phyloP scores from a whole-genome alignment of 192 early-diverging fungal genomes.

The Helicostylum pulchrum region DNA sequence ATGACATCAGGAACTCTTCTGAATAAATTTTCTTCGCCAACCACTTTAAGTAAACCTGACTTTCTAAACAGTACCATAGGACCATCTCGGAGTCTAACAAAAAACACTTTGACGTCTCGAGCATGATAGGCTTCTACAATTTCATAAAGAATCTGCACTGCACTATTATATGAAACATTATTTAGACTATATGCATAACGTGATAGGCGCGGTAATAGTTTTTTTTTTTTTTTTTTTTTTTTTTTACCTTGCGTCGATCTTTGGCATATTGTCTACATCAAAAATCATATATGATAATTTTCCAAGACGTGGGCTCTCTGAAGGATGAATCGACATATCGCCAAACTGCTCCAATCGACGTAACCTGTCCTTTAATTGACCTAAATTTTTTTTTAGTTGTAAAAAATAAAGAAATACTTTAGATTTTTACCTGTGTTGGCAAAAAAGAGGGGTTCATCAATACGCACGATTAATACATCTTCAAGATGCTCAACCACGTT shows the following conservation, averaged over 20 bases:
- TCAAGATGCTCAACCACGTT: slow-evolving; percentile 72
- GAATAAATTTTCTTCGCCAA: slow-evolving; percentile 70
- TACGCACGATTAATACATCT: slow-evolving; percentile 81
- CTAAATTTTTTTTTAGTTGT: slow-evolving; percentile 31
- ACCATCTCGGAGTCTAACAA: slow-evolving; percentile 80
- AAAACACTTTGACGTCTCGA: slow-evolving; percentile 82
- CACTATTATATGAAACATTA: slow-evolving; percentile 15
- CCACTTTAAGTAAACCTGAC: slow-evolving; percentile 60
- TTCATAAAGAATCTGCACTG: slow-evolving; percentile 75
- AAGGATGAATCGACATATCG: slow-evolving; percentile 92
- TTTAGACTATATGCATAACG: not conserved
- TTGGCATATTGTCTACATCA: slow-evolving; percentile 86
- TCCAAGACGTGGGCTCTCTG: slow-evolving; percentile 79
- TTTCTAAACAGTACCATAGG: slow-evolving; percentile 71
- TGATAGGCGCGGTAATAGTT: not conserved
- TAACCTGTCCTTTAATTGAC: slow-evolving; percentile 92
- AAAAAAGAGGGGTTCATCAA: slow-evolving; percentile 95
- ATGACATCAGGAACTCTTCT: slow-evolving; percentile 50
- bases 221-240: too few relatives aligned
- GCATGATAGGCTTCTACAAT: slow-evolving; percentile 85
- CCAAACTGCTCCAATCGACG: slow-evolving; percentile 93
- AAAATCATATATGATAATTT: slow-evolving; percentile 80
- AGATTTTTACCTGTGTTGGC: slow-evolving; percentile 69
- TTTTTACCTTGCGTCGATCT: slow-evolving; percentile 88
- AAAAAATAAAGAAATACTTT: not conserved